Base-by-base conservation (phyloP, 208 protist species). In the Trypanosoma congolense region DNA sequence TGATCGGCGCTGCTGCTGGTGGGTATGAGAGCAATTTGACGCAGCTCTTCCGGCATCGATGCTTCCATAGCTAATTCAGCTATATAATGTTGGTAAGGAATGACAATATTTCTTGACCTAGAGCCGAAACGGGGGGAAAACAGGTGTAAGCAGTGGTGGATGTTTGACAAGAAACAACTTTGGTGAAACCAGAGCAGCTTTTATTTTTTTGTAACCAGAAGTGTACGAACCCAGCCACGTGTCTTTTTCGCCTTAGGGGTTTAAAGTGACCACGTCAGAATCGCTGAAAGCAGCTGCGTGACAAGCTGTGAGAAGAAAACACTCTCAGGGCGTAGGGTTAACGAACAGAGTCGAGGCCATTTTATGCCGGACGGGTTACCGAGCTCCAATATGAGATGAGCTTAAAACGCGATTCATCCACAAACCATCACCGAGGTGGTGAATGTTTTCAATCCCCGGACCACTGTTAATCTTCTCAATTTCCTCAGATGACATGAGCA, bases 391-490 rank as follows among this genome's bases (percentile, higher is more conserved):
- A 56, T 95, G 84, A 5, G 84, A 92, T 30, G 78, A 54, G 63
- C 83, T 92, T 30, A 95, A 71, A 25, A 92, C 73, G 12, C 77
- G 83, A 56, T 92, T 94, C 79, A 96, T 92, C 95, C 95, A 98
- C n/a, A 98, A 70, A 4, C 89, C 90, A 64, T 98, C 96, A n/a
- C 92, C 92, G 36, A 98, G 66, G 69, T 97, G 93, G 71, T 98
- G 96, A n/a, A 97, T 81, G 56, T 97, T 98, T 58, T 97, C 93
- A 33, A 98, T 96, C 59, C 91, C 95, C n/a, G 87, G 87, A 1
- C 95, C 96, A 49, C 79, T 87, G 61, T 98, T 98, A 25, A 79
- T 73, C 12, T 70, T 31, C 43, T 64, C 62, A 74, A 99, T 98
- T 19, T 97, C 93, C 18, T 89, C 81, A 3, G 95, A 86, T 10